phyloP scores from a whole-genome alignment of 257 asterid genomes.

The Petrea volubilis region DNA sequence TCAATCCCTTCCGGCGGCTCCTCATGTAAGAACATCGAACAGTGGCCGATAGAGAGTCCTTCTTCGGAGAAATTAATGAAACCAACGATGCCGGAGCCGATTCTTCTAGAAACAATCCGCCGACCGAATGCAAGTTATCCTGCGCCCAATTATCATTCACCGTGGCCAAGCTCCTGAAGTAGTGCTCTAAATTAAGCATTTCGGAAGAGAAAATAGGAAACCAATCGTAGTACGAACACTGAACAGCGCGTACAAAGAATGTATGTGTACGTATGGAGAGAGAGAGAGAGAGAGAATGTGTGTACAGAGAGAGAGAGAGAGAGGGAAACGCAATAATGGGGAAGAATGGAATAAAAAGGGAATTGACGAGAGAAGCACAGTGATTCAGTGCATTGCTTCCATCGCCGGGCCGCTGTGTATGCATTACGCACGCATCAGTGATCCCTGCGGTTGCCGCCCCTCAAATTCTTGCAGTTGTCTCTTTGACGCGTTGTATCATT shows the following conservation, averaged over 20 bases:
- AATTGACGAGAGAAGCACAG: constrained; percentile 28
- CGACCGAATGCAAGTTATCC: constrained; percentile 29
- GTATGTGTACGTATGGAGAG: constrained; percentile 10
- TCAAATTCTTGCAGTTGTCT: constrained; percentile 26
- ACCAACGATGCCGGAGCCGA: constrained; percentile 61
- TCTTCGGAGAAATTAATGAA: constrained; percentile 43
- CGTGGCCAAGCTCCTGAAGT: constrained; percentile 31
- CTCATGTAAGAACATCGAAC: constrained; percentile 39
- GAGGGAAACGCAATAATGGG: background rate
- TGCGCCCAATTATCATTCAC: constrained; percentile 30
- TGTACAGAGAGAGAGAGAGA: background rate
- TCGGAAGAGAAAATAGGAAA: constrained; percentile 6
- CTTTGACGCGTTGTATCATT: background rate
- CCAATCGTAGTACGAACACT: background rate
- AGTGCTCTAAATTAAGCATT: constrained; percentile 54
- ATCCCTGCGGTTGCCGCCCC: constrained; percentile 34
- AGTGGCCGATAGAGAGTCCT: constrained; percentile 20
- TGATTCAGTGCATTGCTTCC: constrained; percentile 43
- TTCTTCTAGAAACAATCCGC: constrained; percentile 78
- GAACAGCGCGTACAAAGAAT: background rate
- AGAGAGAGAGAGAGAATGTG: background rate
- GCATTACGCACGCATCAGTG: constrained; percentile 16
- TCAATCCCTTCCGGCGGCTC: constrained; percentile 40
- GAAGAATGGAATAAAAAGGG: constrained; percentile 29
- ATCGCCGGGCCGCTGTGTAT: constrained; percentile 47